A percentile compares a stretch with the other conserved stretches of the same genome.
Evolutionary conservation across 805 yeast species (phyloP).

Genomic region (Ogataea zsoltii): DNA sequence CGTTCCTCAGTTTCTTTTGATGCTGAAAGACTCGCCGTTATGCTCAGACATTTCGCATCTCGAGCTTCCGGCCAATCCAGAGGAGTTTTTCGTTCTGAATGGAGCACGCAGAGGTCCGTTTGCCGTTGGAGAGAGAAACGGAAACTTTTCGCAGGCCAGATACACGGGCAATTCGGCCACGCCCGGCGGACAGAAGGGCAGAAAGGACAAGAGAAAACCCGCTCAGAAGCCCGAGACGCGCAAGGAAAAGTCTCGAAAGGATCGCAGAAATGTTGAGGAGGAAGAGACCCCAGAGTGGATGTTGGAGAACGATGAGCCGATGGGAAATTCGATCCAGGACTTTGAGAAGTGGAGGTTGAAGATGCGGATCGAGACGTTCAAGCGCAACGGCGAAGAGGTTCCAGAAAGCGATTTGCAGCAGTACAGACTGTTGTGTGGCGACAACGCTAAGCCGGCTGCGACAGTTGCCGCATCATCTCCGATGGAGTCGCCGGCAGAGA

Average conservation of each 20-base stretch:
- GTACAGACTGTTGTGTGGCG: slow-evolving; percentile 19
- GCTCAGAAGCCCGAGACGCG: slow-evolving; percentile 11
- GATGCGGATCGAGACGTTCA: slow-evolving; percentile 52
- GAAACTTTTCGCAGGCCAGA: slow-evolving; percentile 9
- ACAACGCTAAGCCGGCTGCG: background rate
- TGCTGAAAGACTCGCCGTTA: slow-evolving; percentile 38
- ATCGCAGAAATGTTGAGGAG: slow-evolving; percentile 20
- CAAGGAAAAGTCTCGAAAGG: slow-evolving; percentile 11
- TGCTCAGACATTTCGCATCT: slow-evolving; percentile 34
- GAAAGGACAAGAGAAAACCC: slow-evolving; percentile 21
- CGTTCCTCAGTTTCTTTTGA: slow-evolving; percentile 33
- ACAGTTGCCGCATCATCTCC: background rate
- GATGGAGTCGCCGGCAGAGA: background rate
- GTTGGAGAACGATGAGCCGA: slow-evolving; percentile 37
- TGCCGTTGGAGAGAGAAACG: slow-evolving; percentile 6
- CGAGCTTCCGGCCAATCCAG: slow-evolving; percentile 42
- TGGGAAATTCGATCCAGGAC: slow-evolving; percentile 56
- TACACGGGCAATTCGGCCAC: slow-evolving; percentile 6
- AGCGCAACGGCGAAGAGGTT: slow-evolving; percentile 44
- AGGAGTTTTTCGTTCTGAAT: slow-evolving; percentile 16
- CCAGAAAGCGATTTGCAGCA: slow-evolving; percentile 28
- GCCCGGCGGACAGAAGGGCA: slow-evolving; percentile 11
- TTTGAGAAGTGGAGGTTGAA: slow-evolving; percentile 60
- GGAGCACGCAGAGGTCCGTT: slow-evolving; percentile 39
- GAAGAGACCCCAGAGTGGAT: slow-evolving; percentile 41